Conservation (phyloP, 257 asterid species). For the Agastache rugosa region DNA sequence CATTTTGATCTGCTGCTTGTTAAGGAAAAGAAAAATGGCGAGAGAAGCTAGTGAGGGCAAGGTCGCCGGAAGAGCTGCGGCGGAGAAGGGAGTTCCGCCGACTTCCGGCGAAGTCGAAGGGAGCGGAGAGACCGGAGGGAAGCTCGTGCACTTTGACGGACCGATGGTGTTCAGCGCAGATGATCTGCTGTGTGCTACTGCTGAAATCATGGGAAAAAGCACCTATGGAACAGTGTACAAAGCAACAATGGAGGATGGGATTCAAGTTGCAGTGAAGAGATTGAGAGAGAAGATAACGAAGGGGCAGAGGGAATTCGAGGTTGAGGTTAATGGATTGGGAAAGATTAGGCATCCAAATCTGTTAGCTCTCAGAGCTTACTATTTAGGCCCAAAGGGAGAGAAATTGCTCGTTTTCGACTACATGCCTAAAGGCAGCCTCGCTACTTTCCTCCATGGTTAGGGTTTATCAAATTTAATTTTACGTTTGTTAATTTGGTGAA, state of each 20-base stretch:
- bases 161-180: constrained; percentile 81
- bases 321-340: constrained; percentile 76
- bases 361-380: constrained; percentile 88
- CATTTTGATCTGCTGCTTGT: constrained; percentile 64
- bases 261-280: constrained; percentile 92
- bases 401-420: constrained; percentile 93
- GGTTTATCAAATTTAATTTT: too few relatives aligned
- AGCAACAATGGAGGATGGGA: constrained; percentile 89
- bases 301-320: constrained; percentile 83
- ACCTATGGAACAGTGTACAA: constrained; percentile 94
- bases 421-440: constrained; percentile 87
- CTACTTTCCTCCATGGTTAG: constrained; percentile 89
- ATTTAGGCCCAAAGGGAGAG: constrained; percentile 96
- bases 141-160: constrained; percentile 93
- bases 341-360: constrained; percentile 89
- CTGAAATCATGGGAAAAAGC: constrained; percentile 96
- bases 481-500: neutral
- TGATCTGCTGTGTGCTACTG: constrained; percentile 92
- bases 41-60: constrained; percentile 43
- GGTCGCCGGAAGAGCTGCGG: constrained; percentile 42
- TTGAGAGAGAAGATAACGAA: constrained; percentile 91
- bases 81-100: constrained; percentile 53
- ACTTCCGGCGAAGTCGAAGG: constrained; percentile 50
- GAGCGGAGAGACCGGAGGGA: constrained; percentile 85
- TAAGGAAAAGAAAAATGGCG: constrained; percentile 59